A percentile compares a stretch with the other conserved stretches of the same genome.
Evolutionary conservation across 768 basidiomycete genomes (phyloP).

Genomic region (Hypsizygus marmoreus): DNA sequence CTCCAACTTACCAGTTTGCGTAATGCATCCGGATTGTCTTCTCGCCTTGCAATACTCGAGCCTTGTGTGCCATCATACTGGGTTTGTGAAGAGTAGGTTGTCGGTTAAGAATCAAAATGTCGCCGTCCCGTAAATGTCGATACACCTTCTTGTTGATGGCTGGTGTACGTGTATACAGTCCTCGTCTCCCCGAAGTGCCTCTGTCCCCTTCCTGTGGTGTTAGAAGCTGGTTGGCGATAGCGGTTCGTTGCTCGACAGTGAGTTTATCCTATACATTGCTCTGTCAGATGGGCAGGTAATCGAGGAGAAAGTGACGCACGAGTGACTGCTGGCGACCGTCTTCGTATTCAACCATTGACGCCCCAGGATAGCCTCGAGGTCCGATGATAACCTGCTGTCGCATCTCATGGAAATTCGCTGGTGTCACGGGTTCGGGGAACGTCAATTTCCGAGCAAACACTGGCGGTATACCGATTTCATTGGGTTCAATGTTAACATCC

Average conservation of each 20-base stretch:
- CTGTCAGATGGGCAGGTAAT: slow-evolving; percentile 2
- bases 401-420: slow-evolving; percentile 86
- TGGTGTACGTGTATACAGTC: slow-evolving; percentile 75
- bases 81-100: slow-evolving; percentile 99
- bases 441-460: slow-evolving; percentile 97
- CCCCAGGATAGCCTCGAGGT: slow-evolving; percentile 86
- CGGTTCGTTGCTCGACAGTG: slow-evolving; percentile 86
- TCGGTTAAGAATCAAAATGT: slow-evolving; percentile 93
- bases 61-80: slow-evolving; percentile 98
- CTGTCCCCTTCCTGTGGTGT: slow-evolving; percentile 84
- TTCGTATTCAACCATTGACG: slow-evolving; percentile 93
- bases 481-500: slow-evolving; percentile 98
- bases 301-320: slow-evolving; percentile 41
- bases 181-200: slow-evolving; percentile 43
- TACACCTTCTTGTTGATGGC: slow-evolving; percentile 97
- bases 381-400: slow-evolving; percentile 91
- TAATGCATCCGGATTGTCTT: slow-evolving; percentile 99
- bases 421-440: slow-evolving; percentile 96
- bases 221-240: slow-evolving; percentile 92
- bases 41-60: slow-evolving; percentile 89
- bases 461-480: slow-evolving; percentile 97
- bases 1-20: slow-evolving; percentile 83
- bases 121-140: slow-evolving; percentile 91
- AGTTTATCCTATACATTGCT: slow-evolving; percentile 69
- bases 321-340: slow-evolving; percentile 87